Base-by-base conservation (phyloP, 805 yeast genomes). In the Kluyveromyces lactis region DNA sequence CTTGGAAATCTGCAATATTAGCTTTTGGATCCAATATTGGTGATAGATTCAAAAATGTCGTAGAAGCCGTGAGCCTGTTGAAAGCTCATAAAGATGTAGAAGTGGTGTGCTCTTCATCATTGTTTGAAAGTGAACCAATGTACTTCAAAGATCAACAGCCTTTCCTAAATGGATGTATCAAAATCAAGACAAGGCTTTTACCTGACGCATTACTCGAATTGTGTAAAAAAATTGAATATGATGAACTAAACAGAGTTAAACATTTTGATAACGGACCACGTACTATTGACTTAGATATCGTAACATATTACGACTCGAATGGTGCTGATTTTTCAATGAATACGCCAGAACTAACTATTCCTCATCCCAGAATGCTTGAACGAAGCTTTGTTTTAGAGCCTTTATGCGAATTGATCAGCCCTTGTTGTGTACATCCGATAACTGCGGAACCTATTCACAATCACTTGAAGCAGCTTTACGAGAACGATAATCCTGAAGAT, bases 1-100 rank as follows among this genome's bases (percentile, higher is more conserved):
- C 33, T n/a, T 46, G 50, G 50, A 51, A 46, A 52, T 66, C 64
- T 2, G 94, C 76, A 1, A 87, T 68, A 56, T 56, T 92, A 28
- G 95, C 96, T 0, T 83, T 92, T 64, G 99, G 99, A 0, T 77
- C 95, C 7, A 92, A 92, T 52, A 63, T 73, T 29, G 97, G 97
- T 0, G 69, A 83, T 46, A 81, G 79, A 36, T 53, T 85, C 7
- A 56, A 54, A 2, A 82, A 86, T 53, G 81, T 92, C 32, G 43
- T 59, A 7, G 48, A 48, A 12, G 81, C 96, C 0, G 56, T 85
- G 5, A 58, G 60, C 0, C 64, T 71, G 24, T 35, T 58, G 4
- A 52, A 65, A 8, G 53, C 56, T 0, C 47, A 61, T 13, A 51
- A 64, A 1, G 64, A 64, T 0, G 67, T 84, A 15, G 48, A 59